Evolutionary conservation across 805 yeast genomes (phyloP), one percentile per base, ranked within the genome.

Genomic region (Yamadazyma sp.): DNA sequence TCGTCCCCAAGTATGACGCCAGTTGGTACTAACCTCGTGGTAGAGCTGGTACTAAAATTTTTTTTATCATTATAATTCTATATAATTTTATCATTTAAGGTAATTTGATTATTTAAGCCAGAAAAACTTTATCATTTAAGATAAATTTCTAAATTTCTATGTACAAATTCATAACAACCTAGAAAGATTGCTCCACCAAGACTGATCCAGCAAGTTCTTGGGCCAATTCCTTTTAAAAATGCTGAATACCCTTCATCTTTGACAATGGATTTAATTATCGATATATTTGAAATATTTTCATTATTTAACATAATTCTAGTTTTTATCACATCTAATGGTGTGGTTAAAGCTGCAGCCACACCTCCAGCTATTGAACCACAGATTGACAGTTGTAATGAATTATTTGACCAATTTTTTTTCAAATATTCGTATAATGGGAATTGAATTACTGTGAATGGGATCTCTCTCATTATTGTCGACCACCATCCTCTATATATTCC

Each of bases 111-210:
- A n/a, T n/a, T n/a, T n/a, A n/a, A n/a, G n/a, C n/a, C n/a, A n/a
- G n/a, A n/a, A n/a, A n/a, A n/a, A n/a, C n/a, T n/a, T n/a, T n/a
- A n/a, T n/a, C n/a, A n/a, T n/a, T n/a, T n/a, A n/a, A n/a, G n/a
- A n/a, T n/a, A n/a, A n/a, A n/a, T n/a, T n/a, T n/a, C 24, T 29
- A 69, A 52, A n/a, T 54, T 43, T 7, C 69, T 53, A 43, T 68
- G 70, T 8, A 78, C 82, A 15, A 80, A 58, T 60, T 94, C 99
- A 54, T 93, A 93, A 36, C 86, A 86, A 4, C 99, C 99, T 38
- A 93, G 67, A 65, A 94, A 93, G 12, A 94, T 88, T 12, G 98
- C 96, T 19, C 99, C 99, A 14, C 99, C 99, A 4, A 95, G 93
- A 62, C 95, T 82, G 38, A 93, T 91, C 98, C 98, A 93, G 77